Percentiles rank a stretch among this genome's conserved stretches.
These are phyloP conservation scores for Hypocreales sp. DNA, from an alignment of 2,329 filamentous ascomycete species.

Conservation along the genomic window DNA sequence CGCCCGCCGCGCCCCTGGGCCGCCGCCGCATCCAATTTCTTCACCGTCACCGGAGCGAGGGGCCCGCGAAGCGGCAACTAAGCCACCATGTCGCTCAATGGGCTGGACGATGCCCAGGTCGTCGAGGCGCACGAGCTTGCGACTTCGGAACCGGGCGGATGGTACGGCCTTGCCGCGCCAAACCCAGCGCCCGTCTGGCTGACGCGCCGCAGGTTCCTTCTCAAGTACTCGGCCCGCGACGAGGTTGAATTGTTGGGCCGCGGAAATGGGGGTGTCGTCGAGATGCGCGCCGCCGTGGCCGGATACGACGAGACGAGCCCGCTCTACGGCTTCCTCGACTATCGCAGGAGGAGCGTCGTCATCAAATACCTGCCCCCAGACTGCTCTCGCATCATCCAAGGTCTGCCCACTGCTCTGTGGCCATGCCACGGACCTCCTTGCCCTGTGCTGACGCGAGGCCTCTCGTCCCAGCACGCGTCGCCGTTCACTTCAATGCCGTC, in stretches of 20 bases:
- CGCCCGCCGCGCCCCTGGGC: too few species aligned
- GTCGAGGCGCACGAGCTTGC: conserved; percentile 74
- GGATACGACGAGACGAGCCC: conserved; percentile 74
- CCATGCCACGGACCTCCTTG: too few species aligned
- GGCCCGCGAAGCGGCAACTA: conserved; percentile 42
- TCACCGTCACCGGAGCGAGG: too few species aligned
- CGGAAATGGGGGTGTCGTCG: conserved; percentile 69
- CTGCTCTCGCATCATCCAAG: conserved; percentile 83
- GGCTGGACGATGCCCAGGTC: conserved; percentile 67
- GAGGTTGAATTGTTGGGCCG: conserved; percentile 64
- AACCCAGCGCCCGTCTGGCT: too few species aligned
- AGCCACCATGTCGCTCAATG: conserved; percentile 82
- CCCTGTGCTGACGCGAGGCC: too few species aligned
- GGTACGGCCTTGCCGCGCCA: conserved; percentile 44
- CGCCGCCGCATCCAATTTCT: too few species aligned
- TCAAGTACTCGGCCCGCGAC: conserved; percentile 83
- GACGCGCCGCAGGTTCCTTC: conserved; percentile 58
- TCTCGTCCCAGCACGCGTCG: conserved; percentile 55
- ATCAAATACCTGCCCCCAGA: conserved; percentile 87
- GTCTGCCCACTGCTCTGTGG: conserved; percentile 38
- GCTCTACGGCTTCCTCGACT: conserved; percentile 81
- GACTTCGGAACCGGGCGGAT: conserved; percentile 75
- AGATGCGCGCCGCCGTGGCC: conserved; percentile 65
- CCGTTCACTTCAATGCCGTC: conserved; percentile 53
- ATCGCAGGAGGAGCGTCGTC: conserved; percentile 76